Conservation (phyloP, 2,329 filamentous ascomycete genomes). For the Monosporascus sp. region DNA sequence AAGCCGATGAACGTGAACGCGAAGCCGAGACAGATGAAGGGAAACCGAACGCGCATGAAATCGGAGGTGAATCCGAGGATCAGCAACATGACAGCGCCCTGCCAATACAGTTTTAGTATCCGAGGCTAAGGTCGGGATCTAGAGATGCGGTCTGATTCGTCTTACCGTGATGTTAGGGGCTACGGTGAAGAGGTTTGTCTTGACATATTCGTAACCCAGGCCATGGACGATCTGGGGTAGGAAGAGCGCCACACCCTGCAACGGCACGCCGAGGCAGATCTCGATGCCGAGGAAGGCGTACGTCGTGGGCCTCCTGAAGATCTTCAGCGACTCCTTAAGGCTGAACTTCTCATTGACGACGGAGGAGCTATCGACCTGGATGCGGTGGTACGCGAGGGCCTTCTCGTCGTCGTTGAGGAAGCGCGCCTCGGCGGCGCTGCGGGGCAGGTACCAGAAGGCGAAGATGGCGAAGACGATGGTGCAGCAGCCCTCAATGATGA, state of each 20-base stretch:
- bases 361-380: conserved; percentile 69
- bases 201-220: conserved; percentile 43
- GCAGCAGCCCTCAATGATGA: conserved; percentile 42
- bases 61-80: conserved; percentile 69
- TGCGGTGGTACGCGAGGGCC: conserved; percentile 64
- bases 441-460: conserved; percentile 65
- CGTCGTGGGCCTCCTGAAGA: conserved; percentile 46
- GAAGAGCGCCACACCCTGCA: conserved; percentile 51
- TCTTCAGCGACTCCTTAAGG: conserved; percentile 43
- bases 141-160: not conserved
- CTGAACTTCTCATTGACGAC: conserved; percentile 49
- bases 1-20: conserved; percentile 71
- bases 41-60: conserved; percentile 59
- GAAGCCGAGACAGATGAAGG: conserved; percentile 71
- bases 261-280: conserved; percentile 54
- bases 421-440: conserved; percentile 54
- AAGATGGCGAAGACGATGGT: conserved; percentile 60
- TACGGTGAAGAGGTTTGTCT: conserved; percentile 76
- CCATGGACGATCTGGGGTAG: conserved; percentile 50
- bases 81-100: conserved; percentile 65
- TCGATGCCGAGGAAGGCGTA: conserved; percentile 49
- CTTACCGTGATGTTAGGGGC: conserved; percentile 63
- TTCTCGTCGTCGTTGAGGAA: conserved; percentile 65
- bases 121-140: no score
- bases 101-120: conserved; percentile 1